Percentiles rank a stretch among this genome's conserved stretches.
phyloP scores from a whole-genome alignment of 2,329 filamentous ascomycete genomes.

The Verticillium nubilum region DNA sequence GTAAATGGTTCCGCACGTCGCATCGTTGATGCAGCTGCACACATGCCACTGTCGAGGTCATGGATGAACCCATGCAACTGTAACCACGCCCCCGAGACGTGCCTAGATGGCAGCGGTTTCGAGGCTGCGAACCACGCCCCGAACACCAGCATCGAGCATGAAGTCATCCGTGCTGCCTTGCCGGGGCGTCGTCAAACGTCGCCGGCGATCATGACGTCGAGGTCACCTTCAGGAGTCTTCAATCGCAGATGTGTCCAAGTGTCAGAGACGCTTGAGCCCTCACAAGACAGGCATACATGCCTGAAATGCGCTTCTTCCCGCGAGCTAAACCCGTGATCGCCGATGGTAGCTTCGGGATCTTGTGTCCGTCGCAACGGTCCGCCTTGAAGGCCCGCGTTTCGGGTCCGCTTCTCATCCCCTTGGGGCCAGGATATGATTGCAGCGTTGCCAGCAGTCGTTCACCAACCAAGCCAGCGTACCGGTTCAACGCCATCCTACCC shows the following conservation, averaged over 20 bases:
- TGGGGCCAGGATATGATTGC: not conserved
- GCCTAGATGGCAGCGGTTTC: not conserved
- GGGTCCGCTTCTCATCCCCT: not conserved
- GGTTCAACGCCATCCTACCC: not conserved
- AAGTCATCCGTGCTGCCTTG: not conserved
- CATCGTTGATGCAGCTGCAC: not conserved
- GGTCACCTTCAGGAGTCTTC: not conserved
- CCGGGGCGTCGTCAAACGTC: not conserved
- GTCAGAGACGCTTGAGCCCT: not conserved
- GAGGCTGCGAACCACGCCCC: not conserved
- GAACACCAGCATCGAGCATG: not conserved
- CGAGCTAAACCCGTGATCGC: not conserved
- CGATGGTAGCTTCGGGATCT: not conserved
- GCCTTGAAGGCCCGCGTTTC: not conserved
- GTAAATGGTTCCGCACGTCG: too few relatives aligned
- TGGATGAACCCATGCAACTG: too few relatives aligned
- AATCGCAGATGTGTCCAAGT: not conserved
- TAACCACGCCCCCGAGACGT: too few relatives aligned
- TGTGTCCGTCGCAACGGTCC: not conserved
- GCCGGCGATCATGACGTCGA: not conserved
- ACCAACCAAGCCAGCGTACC: not conserved
- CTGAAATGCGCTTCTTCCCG: not conserved
- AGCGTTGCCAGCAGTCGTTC: not conserved
- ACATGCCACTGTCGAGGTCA: too few relatives aligned
- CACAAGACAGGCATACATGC: not conserved